Evolutionary conservation across 306 rosid genomes (phyloP).

Genomic region (Rosa persica): DNA sequence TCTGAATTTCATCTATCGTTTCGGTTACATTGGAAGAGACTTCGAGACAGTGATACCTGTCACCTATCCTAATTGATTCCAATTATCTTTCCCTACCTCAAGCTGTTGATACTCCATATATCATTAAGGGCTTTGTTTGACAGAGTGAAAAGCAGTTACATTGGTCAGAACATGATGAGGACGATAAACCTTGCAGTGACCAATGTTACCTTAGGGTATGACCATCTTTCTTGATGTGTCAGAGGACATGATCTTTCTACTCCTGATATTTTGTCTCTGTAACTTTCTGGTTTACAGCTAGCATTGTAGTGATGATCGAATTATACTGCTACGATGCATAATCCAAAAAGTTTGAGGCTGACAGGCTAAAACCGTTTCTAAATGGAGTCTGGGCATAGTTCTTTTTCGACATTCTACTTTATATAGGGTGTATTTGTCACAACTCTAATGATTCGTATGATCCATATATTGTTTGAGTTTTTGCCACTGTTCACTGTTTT

Average conservation of each 20-base stretch:
- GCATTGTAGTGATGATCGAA: background rate
- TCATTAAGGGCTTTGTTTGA: slow-evolving; percentile 39
- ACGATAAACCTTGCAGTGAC: slow-evolving; percentile 76
- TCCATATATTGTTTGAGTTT: slow-evolving; percentile 16
- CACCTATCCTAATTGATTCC: background rate
- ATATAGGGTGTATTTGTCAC: slow-evolving; percentile 20
- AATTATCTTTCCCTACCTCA: background rate
- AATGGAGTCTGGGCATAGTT: slow-evolving; percentile 1
- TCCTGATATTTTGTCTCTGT: background rate
- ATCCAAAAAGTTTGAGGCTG: background rate
- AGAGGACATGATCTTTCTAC: background rate
- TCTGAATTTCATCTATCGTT: background rate
- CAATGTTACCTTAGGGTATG: slow-evolving; percentile 85
- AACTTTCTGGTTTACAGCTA: background rate
- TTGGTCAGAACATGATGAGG: slow-evolving; percentile 74
- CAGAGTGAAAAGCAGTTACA: slow-evolving; percentile 75
- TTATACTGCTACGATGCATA: background rate
- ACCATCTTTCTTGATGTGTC: slow-evolving; percentile 22
- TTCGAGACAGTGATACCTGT: background rate
- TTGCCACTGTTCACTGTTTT: background rate
- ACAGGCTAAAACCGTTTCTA: background rate
- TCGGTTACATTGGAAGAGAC: background rate
- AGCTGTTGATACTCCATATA: slow-evolving; percentile 21
- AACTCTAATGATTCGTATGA: background rate
- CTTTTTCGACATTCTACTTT: background rate